Percentiles rank a stretch among this genome's conserved stretches.
Evolutionary conservation across 768 basidiomycete genomes (phyloP).

Genomic region (Mycena leptocephala): DNA sequence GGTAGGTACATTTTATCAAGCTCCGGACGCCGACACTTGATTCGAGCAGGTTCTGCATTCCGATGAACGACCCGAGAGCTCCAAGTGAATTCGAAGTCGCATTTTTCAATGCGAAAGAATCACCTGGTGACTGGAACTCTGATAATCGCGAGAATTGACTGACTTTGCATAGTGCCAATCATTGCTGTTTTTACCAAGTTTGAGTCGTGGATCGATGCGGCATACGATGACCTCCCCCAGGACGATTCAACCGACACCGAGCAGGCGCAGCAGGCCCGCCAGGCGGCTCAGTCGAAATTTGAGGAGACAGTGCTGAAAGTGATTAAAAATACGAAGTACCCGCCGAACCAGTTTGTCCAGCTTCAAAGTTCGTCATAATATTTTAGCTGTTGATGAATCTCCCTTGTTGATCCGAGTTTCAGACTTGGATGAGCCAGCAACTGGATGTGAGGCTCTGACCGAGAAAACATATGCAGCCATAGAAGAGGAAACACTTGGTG

Average conservation of each 20-base stretch:
- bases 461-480: background rate
- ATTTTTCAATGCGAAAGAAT: background rate
- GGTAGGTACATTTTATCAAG: background rate
- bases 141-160: background rate
- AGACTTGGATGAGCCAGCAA: no score
- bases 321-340: background rate
- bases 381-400: no score
- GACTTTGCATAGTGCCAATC: background rate
- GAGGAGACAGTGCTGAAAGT: no score
- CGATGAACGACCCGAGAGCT: background rate
- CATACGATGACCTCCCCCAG: no score
- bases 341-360: no score
- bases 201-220: constrained; percentile 17
- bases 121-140: background rate
- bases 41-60: background rate
- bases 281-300: background rate
- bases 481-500: background rate
- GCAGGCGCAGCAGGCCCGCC: background rate
- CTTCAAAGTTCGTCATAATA: background rate
- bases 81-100: background rate
- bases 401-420: no score
- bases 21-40: background rate
- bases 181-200: background rate
- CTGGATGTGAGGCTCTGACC: background rate
- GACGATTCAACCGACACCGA: no score